These are phyloP conservation scores for Immersiella caudata DNA, from an alignment of 495 filamentous ascomycete species.

Conservation along the genomic window DNA sequence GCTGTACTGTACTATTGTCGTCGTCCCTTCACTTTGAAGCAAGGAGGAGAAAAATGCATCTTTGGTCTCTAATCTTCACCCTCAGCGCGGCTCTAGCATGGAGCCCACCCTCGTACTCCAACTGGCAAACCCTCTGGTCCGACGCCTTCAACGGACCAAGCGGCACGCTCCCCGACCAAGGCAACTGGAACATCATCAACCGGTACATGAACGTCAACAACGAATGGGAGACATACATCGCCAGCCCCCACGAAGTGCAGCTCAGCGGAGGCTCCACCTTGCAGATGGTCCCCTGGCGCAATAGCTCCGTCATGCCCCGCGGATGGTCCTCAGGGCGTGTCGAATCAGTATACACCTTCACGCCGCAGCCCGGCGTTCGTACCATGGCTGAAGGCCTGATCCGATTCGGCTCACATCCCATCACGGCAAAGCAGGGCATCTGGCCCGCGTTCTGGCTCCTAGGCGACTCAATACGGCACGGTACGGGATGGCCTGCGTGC, in stretches of 20 bases:
- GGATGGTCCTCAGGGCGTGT: conserved; percentile 54
- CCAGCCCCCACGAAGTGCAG: conserved; percentile 42
- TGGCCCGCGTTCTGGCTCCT: conserved; percentile 60
- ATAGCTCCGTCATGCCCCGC: conserved; percentile 28
- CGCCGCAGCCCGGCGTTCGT: conserved; percentile 39
- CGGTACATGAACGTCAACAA: conserved; percentile 44
- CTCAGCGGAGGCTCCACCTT: conserved; percentile 47
- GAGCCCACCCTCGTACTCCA: conserved; percentile 36
- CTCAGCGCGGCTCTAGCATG: conserved; percentile 35
- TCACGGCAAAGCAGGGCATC: conserved; percentile 49
- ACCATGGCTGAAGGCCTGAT: conserved; percentile 49
- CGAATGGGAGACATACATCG: conserved; percentile 49
- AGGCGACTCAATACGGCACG: conserved; percentile 45
- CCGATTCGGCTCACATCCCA: conserved; percentile 45
- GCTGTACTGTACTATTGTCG: no score
- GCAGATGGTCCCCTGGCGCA: conserved; percentile 48
- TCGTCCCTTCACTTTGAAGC: no score
- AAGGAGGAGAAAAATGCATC: neutral
- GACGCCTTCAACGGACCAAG: conserved; percentile 43
- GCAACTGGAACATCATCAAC: conserved; percentile 49
- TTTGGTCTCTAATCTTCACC: conserved; percentile 8
- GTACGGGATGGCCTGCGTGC: conserved; percentile 49
- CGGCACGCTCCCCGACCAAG: conserved; percentile 34
- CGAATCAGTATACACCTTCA: conserved; percentile 50
- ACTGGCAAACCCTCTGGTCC: conserved; percentile 42